phyloP scores from a whole-genome alignment of 2,329 filamentous ascomycete genomes.

The Acrocalymma vagum region DNA sequence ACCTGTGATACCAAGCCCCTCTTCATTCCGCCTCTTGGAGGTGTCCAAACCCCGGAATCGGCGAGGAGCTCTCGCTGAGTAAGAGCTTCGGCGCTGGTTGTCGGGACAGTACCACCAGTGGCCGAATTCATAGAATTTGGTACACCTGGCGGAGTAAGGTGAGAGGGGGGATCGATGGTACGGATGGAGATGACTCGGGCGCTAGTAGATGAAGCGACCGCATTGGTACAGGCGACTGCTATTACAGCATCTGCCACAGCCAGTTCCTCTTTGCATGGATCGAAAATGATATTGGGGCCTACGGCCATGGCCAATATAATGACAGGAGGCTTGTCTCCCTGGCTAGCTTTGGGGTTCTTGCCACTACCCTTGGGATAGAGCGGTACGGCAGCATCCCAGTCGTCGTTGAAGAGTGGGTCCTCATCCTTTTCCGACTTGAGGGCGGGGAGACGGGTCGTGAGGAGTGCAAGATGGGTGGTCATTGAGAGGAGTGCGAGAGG shows the following conservation, averaged over 20 bases:
- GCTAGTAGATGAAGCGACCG: conserved; percentile 25
- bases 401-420: conserved; percentile 96
- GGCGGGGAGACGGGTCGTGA: conserved; percentile 83
- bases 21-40: conserved; percentile 84
- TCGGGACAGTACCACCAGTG: conserved; percentile 50
- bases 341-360: conserved; percentile 33
- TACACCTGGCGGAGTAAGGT: conserved; percentile 58
- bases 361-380: conserved; percentile 69
- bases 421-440: conserved; percentile 91
- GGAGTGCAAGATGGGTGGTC: conserved; percentile 90
- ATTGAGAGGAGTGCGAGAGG: conserved; percentile 91
- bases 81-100: conserved; percentile 49
- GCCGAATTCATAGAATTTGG: conserved; percentile 57
- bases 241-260: conserved; percentile 90
- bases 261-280: conserved; percentile 89
- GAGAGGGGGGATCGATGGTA: conserved; percentile 59
- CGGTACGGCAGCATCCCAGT: conserved; percentile 85
- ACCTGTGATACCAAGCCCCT: conserved; percentile 76
- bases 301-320: conserved; percentile 90
- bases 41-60: conserved; percentile 79
- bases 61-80: conserved; percentile 65
- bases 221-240: conserved; percentile 76
- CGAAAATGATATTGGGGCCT: conserved; percentile 89
- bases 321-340: conserved; percentile 73
- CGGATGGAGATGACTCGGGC: conserved; percentile 55